A percentile compares a stretch with the other conserved stretches of the same genome.
These are phyloP conservation scores for Kluyveromyces marxianus DNA, from an alignment of 1,139 yeast genomes.

Conservation along the genomic window DNA sequence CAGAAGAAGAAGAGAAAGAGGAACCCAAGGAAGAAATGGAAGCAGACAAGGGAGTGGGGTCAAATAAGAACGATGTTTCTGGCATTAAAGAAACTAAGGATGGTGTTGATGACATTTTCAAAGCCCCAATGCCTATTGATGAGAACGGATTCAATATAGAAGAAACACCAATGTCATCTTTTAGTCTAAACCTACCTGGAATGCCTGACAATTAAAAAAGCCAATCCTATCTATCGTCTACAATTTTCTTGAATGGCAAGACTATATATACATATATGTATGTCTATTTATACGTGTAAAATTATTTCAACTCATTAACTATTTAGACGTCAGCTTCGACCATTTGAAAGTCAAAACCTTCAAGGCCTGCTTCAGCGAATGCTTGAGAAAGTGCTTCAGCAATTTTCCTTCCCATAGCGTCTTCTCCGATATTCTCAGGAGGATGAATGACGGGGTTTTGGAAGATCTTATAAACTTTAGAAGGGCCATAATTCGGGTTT, in stretches of 20 bases:
- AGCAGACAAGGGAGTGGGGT: too few relatives aligned
- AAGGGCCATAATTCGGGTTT: too few relatives aligned
- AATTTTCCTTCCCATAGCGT: too few relatives aligned
- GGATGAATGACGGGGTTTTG: background rate
- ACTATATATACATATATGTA: too few relatives aligned
- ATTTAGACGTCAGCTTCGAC: too few relatives aligned
- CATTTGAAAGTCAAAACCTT: too few relatives aligned
- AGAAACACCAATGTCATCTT: constrained; percentile 9
- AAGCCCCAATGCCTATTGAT: constrained; percentile 2
- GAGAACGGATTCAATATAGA: constrained; percentile 7
- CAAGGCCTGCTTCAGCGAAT: too few relatives aligned
- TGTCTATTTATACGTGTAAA: too few relatives aligned
- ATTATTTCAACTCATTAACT: too few relatives aligned
- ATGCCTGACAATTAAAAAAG: constrained; percentile 1
- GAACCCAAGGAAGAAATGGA: background rate
- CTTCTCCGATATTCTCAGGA: background rate
- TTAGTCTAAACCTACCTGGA: constrained; percentile 11
- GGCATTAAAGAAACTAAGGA: background rate
- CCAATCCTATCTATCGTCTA: background rate
- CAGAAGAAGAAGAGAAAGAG: constrained; percentile 20
- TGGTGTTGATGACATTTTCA: constrained; percentile 5
- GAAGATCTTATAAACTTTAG: too few relatives aligned
- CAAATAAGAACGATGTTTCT: too few relatives aligned
- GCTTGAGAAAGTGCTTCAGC: too few relatives aligned
- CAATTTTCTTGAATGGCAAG: background rate